Conservation (phyloP, 371 early-diverging fungal genomes). For the Encephalitozoon hellem region DNA sequence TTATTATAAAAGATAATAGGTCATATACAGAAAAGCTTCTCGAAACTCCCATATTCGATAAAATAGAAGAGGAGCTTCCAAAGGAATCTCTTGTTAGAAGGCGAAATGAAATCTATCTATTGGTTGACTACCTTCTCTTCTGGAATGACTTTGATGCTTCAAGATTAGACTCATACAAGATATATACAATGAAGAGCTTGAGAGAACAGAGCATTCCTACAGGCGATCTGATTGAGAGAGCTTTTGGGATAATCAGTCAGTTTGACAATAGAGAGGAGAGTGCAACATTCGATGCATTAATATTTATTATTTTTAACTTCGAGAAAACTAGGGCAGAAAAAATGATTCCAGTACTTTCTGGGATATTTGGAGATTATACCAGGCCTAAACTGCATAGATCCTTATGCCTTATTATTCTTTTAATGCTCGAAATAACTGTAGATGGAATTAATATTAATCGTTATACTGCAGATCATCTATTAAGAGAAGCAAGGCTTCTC, state of each 20-base stretch:
- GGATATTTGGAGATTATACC: not conserved
- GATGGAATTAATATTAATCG: not conserved
- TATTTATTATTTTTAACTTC: constrained; percentile 4
- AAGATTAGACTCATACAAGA: not conserved
- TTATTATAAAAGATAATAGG: not conserved
- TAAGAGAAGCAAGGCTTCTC: not conserved
- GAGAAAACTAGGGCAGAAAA: not conserved
- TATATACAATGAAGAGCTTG: not conserved
- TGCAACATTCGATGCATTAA: not conserved
- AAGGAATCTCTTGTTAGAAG: not conserved
- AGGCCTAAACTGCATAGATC: not conserved
- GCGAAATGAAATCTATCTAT: not conserved
- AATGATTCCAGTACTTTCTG: not conserved
- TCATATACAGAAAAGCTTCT: not conserved
- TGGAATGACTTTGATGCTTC: not conserved
- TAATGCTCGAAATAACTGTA: not conserved
- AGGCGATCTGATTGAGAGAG: not conserved
- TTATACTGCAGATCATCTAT: not conserved
- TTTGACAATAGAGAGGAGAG: not conserved
- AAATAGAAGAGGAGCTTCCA: not conserved
- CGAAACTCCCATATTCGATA: not conserved
- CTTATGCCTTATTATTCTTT: not conserved
- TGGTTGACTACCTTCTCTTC: not conserved
- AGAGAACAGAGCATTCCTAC: not conserved
- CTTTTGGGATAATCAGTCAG: not conserved